Conservation (phyloP, 805 yeast species). For the Yarrowia hollandica region DNA sequence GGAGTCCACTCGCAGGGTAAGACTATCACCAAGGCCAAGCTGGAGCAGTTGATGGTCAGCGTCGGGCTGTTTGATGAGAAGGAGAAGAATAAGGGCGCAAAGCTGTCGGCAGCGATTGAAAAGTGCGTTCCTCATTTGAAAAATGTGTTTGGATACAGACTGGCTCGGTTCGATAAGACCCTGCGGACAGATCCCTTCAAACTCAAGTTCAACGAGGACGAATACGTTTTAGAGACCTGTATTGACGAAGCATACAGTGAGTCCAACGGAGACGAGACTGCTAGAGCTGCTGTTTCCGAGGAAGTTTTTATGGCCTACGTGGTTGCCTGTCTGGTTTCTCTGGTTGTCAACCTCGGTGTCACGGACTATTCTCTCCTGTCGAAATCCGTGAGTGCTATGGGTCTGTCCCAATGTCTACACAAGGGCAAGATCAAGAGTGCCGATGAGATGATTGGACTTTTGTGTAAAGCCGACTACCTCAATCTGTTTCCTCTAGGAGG, state of each 20-base stretch:
- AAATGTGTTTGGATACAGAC: background rate
- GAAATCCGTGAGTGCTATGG: background rate
- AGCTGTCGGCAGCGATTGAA: background rate
- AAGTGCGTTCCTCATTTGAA: background rate
- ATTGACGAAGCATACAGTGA: background rate
- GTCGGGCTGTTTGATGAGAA: background rate
- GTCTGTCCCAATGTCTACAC: constrained; percentile 5
- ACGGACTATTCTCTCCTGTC: background rate
- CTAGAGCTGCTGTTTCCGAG: background rate
- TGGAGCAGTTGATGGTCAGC: background rate
- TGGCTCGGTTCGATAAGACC: background rate
- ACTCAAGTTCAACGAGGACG: constrained; percentile 3
- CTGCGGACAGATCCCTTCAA: background rate
- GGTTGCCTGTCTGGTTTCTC: background rate
- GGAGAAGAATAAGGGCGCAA: background rate
- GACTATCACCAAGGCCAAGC: background rate
- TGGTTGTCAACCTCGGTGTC: background rate
- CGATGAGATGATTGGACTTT: background rate
- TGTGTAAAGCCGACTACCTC: background rate
- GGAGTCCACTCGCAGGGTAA: constrained; percentile 17
- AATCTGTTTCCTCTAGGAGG: background rate
- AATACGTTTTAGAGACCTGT: background rate
- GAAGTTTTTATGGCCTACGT: constrained; percentile 16
- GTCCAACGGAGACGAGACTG: background rate
- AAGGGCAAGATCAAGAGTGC: background rate